Conservation (phyloP, 177 flowering plant species). For the Vitis hybrid region DNA sequence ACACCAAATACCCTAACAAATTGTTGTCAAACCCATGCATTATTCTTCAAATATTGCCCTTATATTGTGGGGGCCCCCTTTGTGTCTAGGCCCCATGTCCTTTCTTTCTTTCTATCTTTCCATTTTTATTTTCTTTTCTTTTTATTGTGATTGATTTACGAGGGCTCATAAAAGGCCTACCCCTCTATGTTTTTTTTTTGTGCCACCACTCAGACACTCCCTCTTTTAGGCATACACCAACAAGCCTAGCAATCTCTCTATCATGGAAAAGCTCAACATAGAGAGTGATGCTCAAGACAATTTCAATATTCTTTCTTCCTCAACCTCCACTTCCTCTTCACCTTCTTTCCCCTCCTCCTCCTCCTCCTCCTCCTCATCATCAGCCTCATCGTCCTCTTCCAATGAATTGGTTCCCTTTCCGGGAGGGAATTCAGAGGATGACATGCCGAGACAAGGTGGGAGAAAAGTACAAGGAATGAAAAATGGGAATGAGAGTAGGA, state of each 20-base stretch:
- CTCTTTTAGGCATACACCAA: neutral
- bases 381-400: constrained; percentile 2
- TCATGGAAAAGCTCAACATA: constrained; percentile 25
- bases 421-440: neutral
- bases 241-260: neutral
- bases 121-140: no score
- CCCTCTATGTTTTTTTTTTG: neutral
- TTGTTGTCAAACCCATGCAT: no score
- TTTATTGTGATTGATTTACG: no score
- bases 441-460: neutral
- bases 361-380: constrained; percentile 15
- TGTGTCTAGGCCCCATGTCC: no score
- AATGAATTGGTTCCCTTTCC: neutral
- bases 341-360: constrained; percentile 19
- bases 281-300: constrained; percentile 19
- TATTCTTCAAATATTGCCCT: no score
- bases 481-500: constrained; percentile 16
- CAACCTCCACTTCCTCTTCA: constrained; percentile 15
- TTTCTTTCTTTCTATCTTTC: no score
- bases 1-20: no score
- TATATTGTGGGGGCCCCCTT: no score
- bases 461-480: constrained; percentile 3
- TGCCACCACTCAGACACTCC: neutral
- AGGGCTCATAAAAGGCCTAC: constrained; percentile 6
- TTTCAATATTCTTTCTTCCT: neutral